Percentiles rank a stretch among this genome's conserved stretches.
phyloP scores from a whole-genome alignment of 2,329 filamentous ascomycete genomes.

The Nemania abortiva region DNA sequence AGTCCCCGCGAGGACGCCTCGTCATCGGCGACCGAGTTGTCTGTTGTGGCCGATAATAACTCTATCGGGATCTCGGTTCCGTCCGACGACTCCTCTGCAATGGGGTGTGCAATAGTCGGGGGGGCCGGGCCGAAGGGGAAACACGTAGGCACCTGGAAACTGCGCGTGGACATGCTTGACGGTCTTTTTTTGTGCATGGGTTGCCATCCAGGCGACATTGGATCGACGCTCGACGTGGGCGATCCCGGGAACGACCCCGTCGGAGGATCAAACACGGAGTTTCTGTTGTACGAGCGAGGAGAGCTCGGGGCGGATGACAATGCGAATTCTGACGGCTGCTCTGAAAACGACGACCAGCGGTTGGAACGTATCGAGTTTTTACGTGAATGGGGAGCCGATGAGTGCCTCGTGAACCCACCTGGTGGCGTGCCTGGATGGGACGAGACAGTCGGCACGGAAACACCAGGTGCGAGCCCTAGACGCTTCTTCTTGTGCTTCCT shows the following conservation, averaged over 20 bases:
- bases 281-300: conserved; percentile 78
- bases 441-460: conserved; percentile 68
- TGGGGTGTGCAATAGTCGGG: conserved; percentile 45
- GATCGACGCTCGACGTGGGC: conserved; percentile 80
- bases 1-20: conserved; percentile 42
- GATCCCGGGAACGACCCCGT: conserved; percentile 80
- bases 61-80: conserved; percentile 51
- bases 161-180: conserved; percentile 67
- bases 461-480: conserved; percentile 69
- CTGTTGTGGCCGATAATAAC: conserved; percentile 48
- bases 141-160: conserved; percentile 55
- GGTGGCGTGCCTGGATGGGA: conserved; percentile 59
- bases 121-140: conserved; percentile 42
- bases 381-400: conserved; percentile 57
- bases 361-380: conserved; percentile 64
- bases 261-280: conserved; percentile 83
- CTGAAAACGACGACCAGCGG: conserved; percentile 75
- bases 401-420: conserved; percentile 54
- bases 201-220: conserved; percentile 71
- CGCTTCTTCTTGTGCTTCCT: conserved; percentile 80
- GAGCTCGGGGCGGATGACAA: conserved; percentile 84
- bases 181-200: conserved; percentile 65
- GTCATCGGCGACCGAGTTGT: conserved; percentile 54
- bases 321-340: conserved; percentile 71
- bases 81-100: conserved; percentile 49